A percentile compares a stretch with the other conserved stretches of the same genome.
Evolutionary conservation across 1,284 basidiomycete genomes (phyloP).

Genomic region (Amylostereum areolatum): DNA sequence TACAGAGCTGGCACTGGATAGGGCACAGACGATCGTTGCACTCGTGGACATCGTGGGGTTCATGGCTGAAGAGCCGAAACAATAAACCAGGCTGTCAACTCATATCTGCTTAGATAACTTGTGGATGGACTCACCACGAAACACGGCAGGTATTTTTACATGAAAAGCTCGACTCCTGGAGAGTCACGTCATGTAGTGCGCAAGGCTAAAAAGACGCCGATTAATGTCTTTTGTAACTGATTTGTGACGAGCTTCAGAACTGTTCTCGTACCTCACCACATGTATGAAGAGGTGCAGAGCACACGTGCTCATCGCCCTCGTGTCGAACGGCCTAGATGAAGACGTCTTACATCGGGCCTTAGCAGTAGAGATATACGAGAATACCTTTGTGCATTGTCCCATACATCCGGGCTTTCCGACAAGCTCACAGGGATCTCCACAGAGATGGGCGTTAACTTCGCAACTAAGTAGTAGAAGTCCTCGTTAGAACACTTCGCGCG

Average conservation of each 20-base stretch:
- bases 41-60: conserved; percentile 37
- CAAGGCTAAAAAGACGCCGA: no score
- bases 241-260: no score
- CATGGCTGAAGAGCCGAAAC: conserved; percentile 27
- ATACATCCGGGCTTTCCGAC: conserved; percentile 40
- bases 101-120: no score
- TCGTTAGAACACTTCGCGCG: no score
- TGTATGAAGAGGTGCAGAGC: conserved; percentile 44
- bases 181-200: no score
- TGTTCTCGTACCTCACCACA: conserved; percentile 41
- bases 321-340: not conserved
- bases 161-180: conserved; percentile 17
- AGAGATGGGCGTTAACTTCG: conserved; percentile 41
- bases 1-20: conserved; percentile 46
- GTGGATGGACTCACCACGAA: conserved; percentile 32
- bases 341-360: conserved; percentile 14
- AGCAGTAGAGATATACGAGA: not conserved
- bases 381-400: conserved; percentile 40
- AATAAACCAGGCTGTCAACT: no score
- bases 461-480: conserved; percentile 30
- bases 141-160: conserved; percentile 39
- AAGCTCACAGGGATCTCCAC: conserved; percentile 41
- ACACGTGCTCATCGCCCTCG: conserved; percentile 44
- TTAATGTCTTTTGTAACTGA: no score
- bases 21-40: conserved; percentile 51